phyloP scores from a whole-genome alignment of 2,329 filamentous ascomycete genomes.

The Colletotrichum spaethianum region DNA sequence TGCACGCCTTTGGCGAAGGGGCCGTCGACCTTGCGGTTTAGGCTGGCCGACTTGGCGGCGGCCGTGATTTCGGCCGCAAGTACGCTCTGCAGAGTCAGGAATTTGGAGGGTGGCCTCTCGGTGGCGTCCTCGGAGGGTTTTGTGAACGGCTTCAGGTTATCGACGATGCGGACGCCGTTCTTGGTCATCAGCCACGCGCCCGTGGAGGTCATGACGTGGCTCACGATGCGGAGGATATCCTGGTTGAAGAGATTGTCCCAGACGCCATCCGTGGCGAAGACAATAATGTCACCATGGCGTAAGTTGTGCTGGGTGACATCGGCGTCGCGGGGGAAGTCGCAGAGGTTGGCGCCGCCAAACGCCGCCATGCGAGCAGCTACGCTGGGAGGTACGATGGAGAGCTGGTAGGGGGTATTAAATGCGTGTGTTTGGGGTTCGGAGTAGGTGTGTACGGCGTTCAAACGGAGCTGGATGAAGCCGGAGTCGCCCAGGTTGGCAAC shows the following conservation, averaged over 20 bases:
- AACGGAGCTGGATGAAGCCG: constrained; percentile 88
- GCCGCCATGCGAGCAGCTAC: constrained; percentile 84
- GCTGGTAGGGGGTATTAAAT: constrained; percentile 97
- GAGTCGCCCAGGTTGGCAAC: constrained; percentile 97
- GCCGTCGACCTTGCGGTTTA: constrained; percentile 86
- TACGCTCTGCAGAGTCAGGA: constrained; percentile 77
- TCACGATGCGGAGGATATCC: constrained; percentile 87
- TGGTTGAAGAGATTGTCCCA: constrained; percentile 96
- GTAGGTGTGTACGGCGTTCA: constrained; percentile 86
- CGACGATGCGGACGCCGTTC: constrained; percentile 72
- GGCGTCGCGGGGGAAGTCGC: constrained; percentile 88
- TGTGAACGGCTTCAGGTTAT: constrained; percentile 70
- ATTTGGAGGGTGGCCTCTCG: constrained; percentile 41
- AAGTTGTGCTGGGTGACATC: constrained; percentile 83
- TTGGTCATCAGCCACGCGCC: constrained; percentile 81
- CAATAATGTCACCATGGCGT: constrained; percentile 91
- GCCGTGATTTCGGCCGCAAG: constrained; percentile 84
- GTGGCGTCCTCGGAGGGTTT: constrained; percentile 53
- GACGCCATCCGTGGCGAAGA: constrained; percentile 95
- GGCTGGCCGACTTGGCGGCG: constrained; percentile 87
- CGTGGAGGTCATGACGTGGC: constrained; percentile 78
- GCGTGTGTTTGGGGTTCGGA: constrained; percentile 93
- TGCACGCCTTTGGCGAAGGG: constrained; percentile 97
- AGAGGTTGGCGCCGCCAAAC: constrained; percentile 86
- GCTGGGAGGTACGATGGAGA: constrained; percentile 87